Evolutionary conservation across 2,329 filamentous ascomycete species (phyloP), one percentile per base, ranked within the genome.

Genomic region (Trichoderma koningiopsis): DNA sequence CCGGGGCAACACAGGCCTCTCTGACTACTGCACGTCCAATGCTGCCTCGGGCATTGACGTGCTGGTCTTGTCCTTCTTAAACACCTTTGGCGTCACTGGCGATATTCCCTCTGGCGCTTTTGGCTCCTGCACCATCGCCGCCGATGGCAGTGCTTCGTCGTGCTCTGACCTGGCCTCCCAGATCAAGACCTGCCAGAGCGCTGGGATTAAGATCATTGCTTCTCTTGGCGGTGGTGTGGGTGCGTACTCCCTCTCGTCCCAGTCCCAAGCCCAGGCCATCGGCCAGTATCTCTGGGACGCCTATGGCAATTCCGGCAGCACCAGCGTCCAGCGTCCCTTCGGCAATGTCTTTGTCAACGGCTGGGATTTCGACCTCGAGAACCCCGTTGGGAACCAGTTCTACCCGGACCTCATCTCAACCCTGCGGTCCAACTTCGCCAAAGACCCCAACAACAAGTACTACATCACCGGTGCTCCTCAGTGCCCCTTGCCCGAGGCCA

Each of bases 301-400:
- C 0, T 85, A 83, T 70, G 83, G 81, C 35, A 80, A 80, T 22
- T 74, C 78, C 4, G 78, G 75, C 3, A 72, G 72, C 24, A 77
- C 74, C 31, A 72, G 70, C 1, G 75, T 75, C 16, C 76, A 78
- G 16, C 78, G 84, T 29, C 84, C 84, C 16, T 84, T 85, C 70
- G 83, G 83, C 35, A 74, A 80, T 69, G 80, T 81, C 31, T 75
- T 82, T 3, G 81, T 88, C 37, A 84, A 88, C 72, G 83, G 85
- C 19, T 87, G 83, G 74, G 85, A 87, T 72, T 82, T 85, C 64
- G 84, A 86, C 69, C 80, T 85, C 47, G 84, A 86, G 75, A 13
- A 35, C 11, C 33, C 33, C 72, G 73, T 68, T 27, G 79, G 79
- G 16, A 80, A 77, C 72, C 72, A 77, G 43, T 79, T 78, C 68